A percentile compares a stretch with the other conserved stretches of the same genome.
Evolutionary conservation across 1,139 yeast species (phyloP).

Genomic region (Meyerozyma carpophila): DNA sequence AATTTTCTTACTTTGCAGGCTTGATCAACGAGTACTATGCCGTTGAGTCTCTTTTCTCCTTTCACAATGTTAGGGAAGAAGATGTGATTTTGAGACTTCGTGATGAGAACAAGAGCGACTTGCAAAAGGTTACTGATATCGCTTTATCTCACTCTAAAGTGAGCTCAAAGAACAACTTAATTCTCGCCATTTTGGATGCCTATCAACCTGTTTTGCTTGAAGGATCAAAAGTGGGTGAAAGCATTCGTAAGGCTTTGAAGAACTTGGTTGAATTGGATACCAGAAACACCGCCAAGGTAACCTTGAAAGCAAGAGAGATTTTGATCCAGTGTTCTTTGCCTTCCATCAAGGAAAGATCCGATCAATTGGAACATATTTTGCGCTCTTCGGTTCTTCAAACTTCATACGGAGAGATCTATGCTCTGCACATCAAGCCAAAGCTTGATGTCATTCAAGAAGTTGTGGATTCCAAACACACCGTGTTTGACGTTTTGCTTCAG

Average conservation of each 20-base stretch:
- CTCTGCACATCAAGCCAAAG: slow-evolving; percentile 79
- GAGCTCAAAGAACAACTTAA: slow-evolving; percentile 85
- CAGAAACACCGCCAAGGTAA: slow-evolving; percentile 87
- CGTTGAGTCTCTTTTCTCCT: slow-evolving; percentile 74
- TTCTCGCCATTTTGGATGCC: slow-evolving; percentile 76
- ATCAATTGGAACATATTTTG: slow-evolving; percentile 92
- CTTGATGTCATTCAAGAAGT: slow-evolving; percentile 79
- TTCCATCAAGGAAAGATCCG: slow-evolving; percentile 91
- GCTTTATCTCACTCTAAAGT: slow-evolving; percentile 90
- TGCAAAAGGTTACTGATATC: slow-evolving; percentile 63
- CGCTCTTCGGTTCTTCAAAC: slow-evolving; percentile 88
- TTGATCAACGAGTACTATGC: slow-evolving; percentile 68
- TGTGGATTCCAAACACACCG: slow-evolving; percentile 92
- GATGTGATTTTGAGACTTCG: slow-evolving; percentile 81
- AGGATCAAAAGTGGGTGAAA: slow-evolving; percentile 61
- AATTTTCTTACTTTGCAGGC: slow-evolving; percentile 65
- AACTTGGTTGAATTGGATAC: slow-evolving; percentile 82
- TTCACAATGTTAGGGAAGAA: slow-evolving; percentile 72
- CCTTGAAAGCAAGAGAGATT: slow-evolving; percentile 94
- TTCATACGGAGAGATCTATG: slow-evolving; percentile 75
- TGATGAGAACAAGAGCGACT: slow-evolving; percentile 77
- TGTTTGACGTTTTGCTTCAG: slow-evolving; percentile 90
- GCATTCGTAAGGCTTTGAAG: slow-evolving; percentile 68
- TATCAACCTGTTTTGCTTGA: slow-evolving; percentile 74
- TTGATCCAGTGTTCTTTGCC: slow-evolving; percentile 95